These are phyloP conservation scores for Megacollybia marginata DNA, from an alignment of 768 basidiomycete species.

Conservation along the genomic window DNA sequence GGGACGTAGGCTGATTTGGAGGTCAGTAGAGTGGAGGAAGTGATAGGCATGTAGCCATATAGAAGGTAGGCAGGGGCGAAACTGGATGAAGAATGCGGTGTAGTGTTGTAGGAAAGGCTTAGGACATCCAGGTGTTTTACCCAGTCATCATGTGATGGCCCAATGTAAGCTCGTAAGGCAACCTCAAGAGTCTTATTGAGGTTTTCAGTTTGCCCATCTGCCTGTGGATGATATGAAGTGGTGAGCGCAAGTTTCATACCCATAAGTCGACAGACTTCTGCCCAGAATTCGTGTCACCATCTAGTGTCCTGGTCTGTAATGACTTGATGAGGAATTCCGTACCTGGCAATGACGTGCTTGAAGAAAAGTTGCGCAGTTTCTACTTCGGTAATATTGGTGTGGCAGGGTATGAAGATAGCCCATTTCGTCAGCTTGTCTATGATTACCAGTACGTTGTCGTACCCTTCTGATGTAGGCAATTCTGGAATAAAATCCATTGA, in stretches of 20 bases:
- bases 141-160: constrained; percentile 17
- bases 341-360: constrained; percentile 16
- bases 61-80: constrained; percentile 19
- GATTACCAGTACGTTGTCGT: not conserved
- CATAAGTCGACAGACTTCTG: too few species aligned
- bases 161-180: constrained; percentile 20
- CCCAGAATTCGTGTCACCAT: constrained; percentile 21
- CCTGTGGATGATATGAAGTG: constrained; percentile 22
- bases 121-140: constrained; percentile 11
- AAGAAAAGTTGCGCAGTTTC: constrained; percentile 24
- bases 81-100: constrained; percentile 13
- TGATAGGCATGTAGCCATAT: constrained; percentile 17
- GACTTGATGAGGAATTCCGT: constrained; percentile 17
- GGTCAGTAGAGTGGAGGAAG: not conserved
- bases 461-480: too few species aligned
- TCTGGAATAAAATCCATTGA: not conserved
- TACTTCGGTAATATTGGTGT: constrained; percentile 13
- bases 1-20: not conserved
- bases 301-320: constrained; percentile 20
- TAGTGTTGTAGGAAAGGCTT: constrained; percentile 22
- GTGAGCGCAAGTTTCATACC: constrained; percentile 17
- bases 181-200: constrained; percentile 26
- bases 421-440: constrained; percentile 22
- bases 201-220: constrained; percentile 29
- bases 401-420: constrained; percentile 30